Evolutionary conservation across 2,329 filamentous ascomycete species (phyloP), one percentile per base, ranked within the genome.

Genomic region (Hypocrella siamensis): DNA sequence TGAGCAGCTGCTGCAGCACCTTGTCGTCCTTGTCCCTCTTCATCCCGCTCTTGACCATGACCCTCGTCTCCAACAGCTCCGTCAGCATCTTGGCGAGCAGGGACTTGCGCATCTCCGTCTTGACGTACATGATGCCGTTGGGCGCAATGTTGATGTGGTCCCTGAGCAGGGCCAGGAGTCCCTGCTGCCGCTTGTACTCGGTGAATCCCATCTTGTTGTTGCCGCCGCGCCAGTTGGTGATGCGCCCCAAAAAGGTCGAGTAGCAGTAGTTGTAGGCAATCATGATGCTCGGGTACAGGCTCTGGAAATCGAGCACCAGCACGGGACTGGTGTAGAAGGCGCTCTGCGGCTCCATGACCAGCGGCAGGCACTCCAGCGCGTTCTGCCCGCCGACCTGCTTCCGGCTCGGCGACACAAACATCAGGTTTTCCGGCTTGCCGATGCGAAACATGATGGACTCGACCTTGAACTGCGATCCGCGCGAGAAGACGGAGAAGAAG

Each of bases 231-330:
- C 88, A 94, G 43, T 75, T 73, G 18, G 75, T 71, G 25, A 93
- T 75, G 19, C 90, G 74, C 0, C 90, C 90, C 1, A 96, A 65
- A 43, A 86, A 98, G 0, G 90, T 98, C 0, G 90, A 96, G 49
- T 98, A 98, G 58, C 90, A 98, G 49, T 94, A 90, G 47, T 98
- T 98, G 60, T 98, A 96, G 0, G 90, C 90, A 48, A 98, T 96
- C 85, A 98, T 94, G 37, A 96, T 78, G 53, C 86, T 94, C 0
- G 90, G 90, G 42, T 98, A 98, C 30, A 98, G 59, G 37, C 84
- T 93, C 48, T 96, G 88, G 40, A 98, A 98, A 54, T 98, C 90
- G 6, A 98, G 64, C 0, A 98, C 90, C 4, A 98, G 51, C 1
- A 98, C 52, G 0, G 90, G 90, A 38, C 82, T 90, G 35, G 65